Evolutionary conservation across 176 grass and related monocot species (phyloP).

Genomic region (Oryza punctata): DNA sequence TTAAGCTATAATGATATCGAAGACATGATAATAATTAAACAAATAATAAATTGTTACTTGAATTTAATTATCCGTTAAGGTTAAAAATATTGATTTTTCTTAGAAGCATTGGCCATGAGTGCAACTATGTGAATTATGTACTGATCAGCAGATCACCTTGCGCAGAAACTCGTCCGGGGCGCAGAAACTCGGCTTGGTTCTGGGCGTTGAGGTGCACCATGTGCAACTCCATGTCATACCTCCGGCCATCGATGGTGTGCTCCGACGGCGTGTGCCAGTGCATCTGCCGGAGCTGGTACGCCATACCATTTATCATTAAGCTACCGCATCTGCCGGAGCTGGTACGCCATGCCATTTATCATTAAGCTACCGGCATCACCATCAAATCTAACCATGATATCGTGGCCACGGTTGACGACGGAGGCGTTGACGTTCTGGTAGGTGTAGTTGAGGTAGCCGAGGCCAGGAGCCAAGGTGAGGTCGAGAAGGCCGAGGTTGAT

Average conservation of each 20-base stretch:
- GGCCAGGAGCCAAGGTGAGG: no score
- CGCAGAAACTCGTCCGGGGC: no score
- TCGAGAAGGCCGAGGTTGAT: no score
- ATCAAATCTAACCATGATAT: slow-evolving; percentile 59
- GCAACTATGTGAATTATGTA: no score
- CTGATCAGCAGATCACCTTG: no score
- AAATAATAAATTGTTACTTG: no score
- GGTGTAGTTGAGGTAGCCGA: no score
- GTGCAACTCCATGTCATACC: slow-evolving; percentile 72
- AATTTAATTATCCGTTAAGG: no score
- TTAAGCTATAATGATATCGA: no score
- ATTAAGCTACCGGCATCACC: slow-evolving; percentile 52
- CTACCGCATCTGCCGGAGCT: slow-evolving; percentile 43
- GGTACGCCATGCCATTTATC: slow-evolving; percentile 59
- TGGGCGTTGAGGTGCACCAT: slow-evolving; percentile 59
- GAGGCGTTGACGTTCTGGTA: slow-evolving; percentile 31
- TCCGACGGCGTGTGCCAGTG: slow-evolving; percentile 89
- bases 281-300: slow-evolving; percentile 53
- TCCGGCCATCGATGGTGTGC: slow-evolving; percentile 61
- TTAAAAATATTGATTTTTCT: no score
- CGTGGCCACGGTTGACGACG: slow-evolving; percentile 69
- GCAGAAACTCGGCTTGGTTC: slow-evolving; percentile 42
- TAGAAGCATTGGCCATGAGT: no score
- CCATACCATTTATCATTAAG: slow-evolving; percentile 50
- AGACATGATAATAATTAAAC: no score